phyloP scores from a whole-genome alignment of 805 yeast genomes.

The Kodamaea kaohsiungensis region DNA sequence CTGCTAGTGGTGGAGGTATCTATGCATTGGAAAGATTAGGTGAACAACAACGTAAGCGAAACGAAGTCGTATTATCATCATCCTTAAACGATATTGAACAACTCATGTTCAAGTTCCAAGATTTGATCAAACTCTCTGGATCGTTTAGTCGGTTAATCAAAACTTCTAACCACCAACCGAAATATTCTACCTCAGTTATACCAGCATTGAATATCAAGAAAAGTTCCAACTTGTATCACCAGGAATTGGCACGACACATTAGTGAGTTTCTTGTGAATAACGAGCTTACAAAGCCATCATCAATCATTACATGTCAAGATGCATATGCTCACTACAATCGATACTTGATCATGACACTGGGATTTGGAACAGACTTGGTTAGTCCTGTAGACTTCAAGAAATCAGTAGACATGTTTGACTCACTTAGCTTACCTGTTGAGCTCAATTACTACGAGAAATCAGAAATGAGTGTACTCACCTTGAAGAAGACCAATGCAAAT shows the following conservation, averaged over 20 bases:
- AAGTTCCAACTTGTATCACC: conserved; percentile 42
- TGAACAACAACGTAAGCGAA: conserved; percentile 54
- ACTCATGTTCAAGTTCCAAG: conserved; percentile 75
- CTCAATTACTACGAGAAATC: conserved; percentile 34
- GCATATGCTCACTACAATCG: conserved; percentile 44
- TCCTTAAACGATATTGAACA: conserved; percentile 78
- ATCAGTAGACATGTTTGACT: conserved; percentile 59
- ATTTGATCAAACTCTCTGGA: conserved; percentile 59
- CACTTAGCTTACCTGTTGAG: conserved; percentile 57
- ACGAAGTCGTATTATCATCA: conserved; percentile 59
- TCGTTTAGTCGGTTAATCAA: conserved; percentile 29
- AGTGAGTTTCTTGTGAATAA: conserved; percentile 60
- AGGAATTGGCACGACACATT: conserved; percentile 76
- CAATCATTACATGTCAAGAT: conserved; percentile 44
- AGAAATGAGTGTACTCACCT: conserved; percentile 36
- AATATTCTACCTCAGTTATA: conserved; percentile 10
- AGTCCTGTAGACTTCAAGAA: conserved; percentile 67
- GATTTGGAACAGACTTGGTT: conserved; percentile 61
- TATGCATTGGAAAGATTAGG: conserved; percentile 64
- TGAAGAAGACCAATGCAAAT: conserved; percentile 18
- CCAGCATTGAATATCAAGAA: conserved; percentile 40
- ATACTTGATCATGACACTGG: conserved; percentile 34
- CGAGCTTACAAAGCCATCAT: conserved; percentile 30
- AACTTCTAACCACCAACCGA: neutral
- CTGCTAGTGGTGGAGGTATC: conserved; percentile 52